These are phyloP conservation scores for Fusarium veterinarium DNA, from an alignment of 2,329 filamentous ascomycete species.

Conservation along the genomic window DNA sequence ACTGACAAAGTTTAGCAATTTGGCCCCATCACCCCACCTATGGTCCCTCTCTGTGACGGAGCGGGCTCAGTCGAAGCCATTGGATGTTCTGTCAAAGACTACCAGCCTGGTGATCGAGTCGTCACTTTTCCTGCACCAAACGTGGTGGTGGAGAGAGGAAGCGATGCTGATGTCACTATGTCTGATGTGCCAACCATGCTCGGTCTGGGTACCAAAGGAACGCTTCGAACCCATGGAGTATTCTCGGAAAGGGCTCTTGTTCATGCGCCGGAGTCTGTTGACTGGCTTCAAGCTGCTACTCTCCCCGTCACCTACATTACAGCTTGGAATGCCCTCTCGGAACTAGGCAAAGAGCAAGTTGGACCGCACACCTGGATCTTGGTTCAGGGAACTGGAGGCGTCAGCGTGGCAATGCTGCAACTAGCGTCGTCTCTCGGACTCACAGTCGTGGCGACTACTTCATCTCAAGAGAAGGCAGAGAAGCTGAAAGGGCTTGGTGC, in stretches of 20 bases:
- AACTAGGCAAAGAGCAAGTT: conserved; percentile 55
- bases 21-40: conserved; percentile 40
- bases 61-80: conserved; percentile 60
- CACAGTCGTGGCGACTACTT: conserved; percentile 69
- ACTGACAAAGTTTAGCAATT: conserved; percentile 27
- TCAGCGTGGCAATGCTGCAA: conserved; percentile 52
- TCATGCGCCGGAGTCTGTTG: conserved; percentile 58
- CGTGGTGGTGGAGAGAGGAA: conserved; percentile 15
- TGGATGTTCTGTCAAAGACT: conserved; percentile 60
- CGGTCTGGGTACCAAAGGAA: conserved; percentile 68
- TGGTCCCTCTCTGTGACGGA: conserved; percentile 54
- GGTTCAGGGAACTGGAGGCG: conserved; percentile 55
- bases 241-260: conserved; percentile 70
- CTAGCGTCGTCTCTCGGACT: conserved; percentile 62
- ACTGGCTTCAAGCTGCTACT: conserved; percentile 53
- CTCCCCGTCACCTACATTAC: conserved; percentile 62
- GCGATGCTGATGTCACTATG: conserved; percentile 40
- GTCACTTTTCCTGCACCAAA: conserved; percentile 57
- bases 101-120: conserved; percentile 67
- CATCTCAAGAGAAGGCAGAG: conserved; percentile 64
- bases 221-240: conserved; percentile 66
- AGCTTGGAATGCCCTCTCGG: conserved; percentile 64
- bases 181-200: conserved; percentile 58
- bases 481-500: conserved; percentile 67
- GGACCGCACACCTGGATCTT: conserved; percentile 51